phyloP scores from a whole-genome alignment of 306 rosid species.

The Gillenia trifoliata region DNA sequence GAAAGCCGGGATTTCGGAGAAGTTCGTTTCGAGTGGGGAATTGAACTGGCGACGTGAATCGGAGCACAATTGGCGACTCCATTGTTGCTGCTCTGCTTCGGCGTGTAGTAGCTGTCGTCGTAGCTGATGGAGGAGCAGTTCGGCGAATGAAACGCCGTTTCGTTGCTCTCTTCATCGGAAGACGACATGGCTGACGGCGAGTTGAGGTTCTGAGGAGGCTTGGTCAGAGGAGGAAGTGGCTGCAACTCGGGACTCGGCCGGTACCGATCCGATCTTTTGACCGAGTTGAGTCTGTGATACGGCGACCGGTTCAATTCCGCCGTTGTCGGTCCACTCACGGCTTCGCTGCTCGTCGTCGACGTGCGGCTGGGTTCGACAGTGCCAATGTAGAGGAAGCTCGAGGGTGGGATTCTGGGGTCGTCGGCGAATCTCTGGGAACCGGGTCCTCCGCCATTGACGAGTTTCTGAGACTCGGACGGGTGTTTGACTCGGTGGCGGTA shows the following conservation, averaged over 20 bases:
- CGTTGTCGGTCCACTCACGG: constrained; percentile 7
- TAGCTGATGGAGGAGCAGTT: constrained; percentile 55
- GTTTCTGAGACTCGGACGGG: constrained; percentile 57
- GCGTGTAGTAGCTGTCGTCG: constrained; percentile 63
- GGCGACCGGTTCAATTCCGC: constrained; percentile 50
- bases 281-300: constrained; percentile 61
- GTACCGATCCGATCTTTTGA: constrained; percentile 76
- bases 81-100: constrained; percentile 30
- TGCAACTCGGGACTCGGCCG: constrained; percentile 95
- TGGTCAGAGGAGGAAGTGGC: constrained; percentile 73
- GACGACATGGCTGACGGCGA: constrained; percentile 45
- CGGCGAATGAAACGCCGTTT: constrained; percentile 73
- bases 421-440: constrained; percentile 29
- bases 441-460: constrained; percentile 35
- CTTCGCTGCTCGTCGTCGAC: constrained; percentile 20
- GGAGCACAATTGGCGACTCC: constrained; percentile 34
- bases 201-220: constrained; percentile 28
- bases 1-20: constrained; percentile 67
- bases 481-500: constrained; percentile 76
- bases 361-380: constrained; percentile 66
- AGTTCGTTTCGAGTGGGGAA: constrained; percentile 69
- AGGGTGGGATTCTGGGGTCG: constrained; percentile 48
- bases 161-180: constrained; percentile 49
- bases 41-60: constrained; percentile 16
- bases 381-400: constrained; percentile 80